Base-by-base conservation (phyloP, 23 red algal genomes). In the Chondrus crispus region DNA sequence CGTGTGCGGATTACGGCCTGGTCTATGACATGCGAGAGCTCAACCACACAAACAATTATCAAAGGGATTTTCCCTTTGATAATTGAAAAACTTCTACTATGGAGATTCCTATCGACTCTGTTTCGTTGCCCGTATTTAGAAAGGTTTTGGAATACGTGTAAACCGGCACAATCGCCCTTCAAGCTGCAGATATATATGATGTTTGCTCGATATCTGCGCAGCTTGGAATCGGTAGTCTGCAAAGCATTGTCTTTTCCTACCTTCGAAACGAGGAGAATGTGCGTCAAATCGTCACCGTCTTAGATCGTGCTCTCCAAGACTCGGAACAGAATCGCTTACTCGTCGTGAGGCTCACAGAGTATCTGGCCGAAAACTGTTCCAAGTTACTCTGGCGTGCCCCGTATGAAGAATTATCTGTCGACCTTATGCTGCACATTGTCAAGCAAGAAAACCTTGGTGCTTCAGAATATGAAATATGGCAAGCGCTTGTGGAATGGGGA, bases 361-460 rank as follows among this genome's bases (percentile, higher is more conserved):
- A 53, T 10, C 62, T 89, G 41, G 68, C 85, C 7, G 51, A 80
- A 51, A 53, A 80, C 1, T 53, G 70, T 39, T 43, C 20, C 37
- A 60, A 37, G 30, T 30, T 76, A 46, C 46, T 89, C 41, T 43
- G 35, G 40, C 44, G 55, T 64, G 71, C 69, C 35, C 49, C 38
- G 12, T 36, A 62, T 18, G 36, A 40, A 28, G 41, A 37, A 20
- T 45, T 89, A 80, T 62, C 64, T 13, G 32, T 52, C 40, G 51
- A 44, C 18, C 64, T 80, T 28, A 68, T 89, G 70, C 11, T 78
- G 50, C 73, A 89, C 64, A 40, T 89, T 19, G 69, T 79, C 6
- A 77, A 80, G 52, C 85, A 89, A 20, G 85, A 89, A 36, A 80
- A 89, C 69, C 49, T 89, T 14, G 60, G 46, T 41, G 85, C 54